These are phyloP conservation scores for Crithidia acanthocephali DNA, from an alignment of 208 protist species.

Conservation along the genomic window DNA sequence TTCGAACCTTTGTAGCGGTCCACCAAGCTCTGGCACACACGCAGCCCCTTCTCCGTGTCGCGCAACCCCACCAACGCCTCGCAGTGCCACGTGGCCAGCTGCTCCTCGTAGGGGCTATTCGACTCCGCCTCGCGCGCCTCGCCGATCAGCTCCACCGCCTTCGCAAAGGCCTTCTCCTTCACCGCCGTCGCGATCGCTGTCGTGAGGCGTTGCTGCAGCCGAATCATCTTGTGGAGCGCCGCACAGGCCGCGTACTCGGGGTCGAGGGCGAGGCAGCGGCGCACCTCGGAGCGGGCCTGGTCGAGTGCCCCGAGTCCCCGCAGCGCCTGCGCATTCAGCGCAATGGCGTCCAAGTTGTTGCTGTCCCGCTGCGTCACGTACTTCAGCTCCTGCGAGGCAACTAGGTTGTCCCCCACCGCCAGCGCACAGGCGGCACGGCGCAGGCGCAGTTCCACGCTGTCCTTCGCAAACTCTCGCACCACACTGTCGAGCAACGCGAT, in stretches of 20 bases:
- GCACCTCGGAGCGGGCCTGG: slow-evolving; percentile 66
- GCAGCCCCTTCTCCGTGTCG: slow-evolving; percentile 55
- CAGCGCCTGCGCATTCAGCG: slow-evolving; percentile 74
- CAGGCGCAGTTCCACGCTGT: slow-evolving; percentile 83
- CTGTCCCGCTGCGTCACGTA: slow-evolving; percentile 67
- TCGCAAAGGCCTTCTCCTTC: slow-evolving; percentile 55
- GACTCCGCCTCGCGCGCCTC: slow-evolving; percentile 50
- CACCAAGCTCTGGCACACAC: slow-evolving; percentile 52
- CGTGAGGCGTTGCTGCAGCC: slow-evolving; percentile 62
- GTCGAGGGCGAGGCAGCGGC: slow-evolving; percentile 83
- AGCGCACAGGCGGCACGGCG: slow-evolving; percentile 84
- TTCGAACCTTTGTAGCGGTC: slow-evolving; percentile 40
- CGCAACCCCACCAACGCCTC: slow-evolving; percentile 68
- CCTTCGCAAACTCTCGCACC: slow-evolving; percentile 68
- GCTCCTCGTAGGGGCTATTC: slow-evolving; percentile 63
- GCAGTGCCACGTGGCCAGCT: slow-evolving; percentile 81
- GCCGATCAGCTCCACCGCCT: slow-evolving; percentile 49
- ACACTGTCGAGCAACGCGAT: slow-evolving; percentile 55
- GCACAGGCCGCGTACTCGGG: slow-evolving; percentile 85
- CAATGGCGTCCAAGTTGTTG: slow-evolving; percentile 75
- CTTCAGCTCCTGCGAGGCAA: slow-evolving; percentile 75
- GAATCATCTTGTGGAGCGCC: slow-evolving; percentile 61
- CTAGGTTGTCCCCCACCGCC: slow-evolving; percentile 49
- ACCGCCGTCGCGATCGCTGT: slow-evolving; percentile 38
- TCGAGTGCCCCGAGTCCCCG: slow-evolving; percentile 76